Evolutionary conservation across 2,329 filamentous ascomycete genomes (phyloP).

Genomic region (Ceratocystiopsis minuta): DNA sequence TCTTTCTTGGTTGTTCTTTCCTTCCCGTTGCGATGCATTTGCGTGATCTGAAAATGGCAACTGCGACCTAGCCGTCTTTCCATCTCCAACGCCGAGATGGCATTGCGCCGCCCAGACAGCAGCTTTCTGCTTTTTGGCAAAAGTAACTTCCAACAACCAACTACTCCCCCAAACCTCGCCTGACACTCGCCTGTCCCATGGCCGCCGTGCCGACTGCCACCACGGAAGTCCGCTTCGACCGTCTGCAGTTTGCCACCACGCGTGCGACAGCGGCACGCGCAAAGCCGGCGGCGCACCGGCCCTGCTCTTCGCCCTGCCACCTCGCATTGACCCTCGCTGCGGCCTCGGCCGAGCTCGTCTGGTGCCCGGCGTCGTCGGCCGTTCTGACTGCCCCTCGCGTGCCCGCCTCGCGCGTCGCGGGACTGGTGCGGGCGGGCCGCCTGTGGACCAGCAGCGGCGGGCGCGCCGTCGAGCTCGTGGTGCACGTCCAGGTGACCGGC

Average conservation of each 20-base stretch:
- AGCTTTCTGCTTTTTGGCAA: too few relatives aligned
- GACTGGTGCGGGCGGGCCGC: slow-evolving; percentile 7
- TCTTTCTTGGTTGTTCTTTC: too few relatives aligned
- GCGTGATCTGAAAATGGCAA: too few relatives aligned
- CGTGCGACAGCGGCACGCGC: too few relatives aligned
- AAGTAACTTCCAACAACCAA: too few relatives aligned
- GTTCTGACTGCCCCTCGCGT: neutral
- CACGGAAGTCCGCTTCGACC: slow-evolving; percentile 1
- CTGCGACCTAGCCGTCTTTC: too few relatives aligned
- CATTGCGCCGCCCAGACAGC: too few relatives aligned
- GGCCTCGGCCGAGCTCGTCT: slow-evolving; percentile 6
- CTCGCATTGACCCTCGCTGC: slow-evolving; percentile 1
- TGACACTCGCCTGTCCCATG: too few relatives aligned
- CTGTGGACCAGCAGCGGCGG: slow-evolving; percentile 7
- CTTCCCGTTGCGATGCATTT: too few relatives aligned
- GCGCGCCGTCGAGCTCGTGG: slow-evolving; percentile 2
- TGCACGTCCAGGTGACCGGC: neutral
- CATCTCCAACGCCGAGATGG: too few relatives aligned
- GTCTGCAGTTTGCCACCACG: neutral
- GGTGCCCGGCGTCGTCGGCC: neutral
- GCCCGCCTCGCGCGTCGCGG: slow-evolving; percentile 5
- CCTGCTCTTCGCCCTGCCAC: neutral
- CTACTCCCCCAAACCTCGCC: too few relatives aligned
- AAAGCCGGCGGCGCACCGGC: too few relatives aligned
- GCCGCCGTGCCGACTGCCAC: neutral